Base-by-base conservation (phyloP, 83 land plant genomes). In the Larix sibirica region DNA sequence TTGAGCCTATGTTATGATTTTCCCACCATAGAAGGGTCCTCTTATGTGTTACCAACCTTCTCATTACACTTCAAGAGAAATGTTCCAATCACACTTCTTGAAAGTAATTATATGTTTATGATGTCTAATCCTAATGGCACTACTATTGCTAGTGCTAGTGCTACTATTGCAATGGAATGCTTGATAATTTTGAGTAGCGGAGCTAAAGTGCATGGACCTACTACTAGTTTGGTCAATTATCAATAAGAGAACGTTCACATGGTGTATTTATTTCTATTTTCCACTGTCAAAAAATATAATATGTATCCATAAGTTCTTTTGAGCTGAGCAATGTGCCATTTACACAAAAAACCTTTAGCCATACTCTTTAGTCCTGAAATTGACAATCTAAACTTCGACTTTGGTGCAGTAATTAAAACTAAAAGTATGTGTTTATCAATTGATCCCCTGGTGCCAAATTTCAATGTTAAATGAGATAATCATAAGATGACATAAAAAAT, bases 181-280 rank as follows among this genome's bases (percentile, higher is more conserved):
- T 17, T 54, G 33, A 59, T 77, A 62, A 77, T 77, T 59, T 90
- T 84, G 58, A 79, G 86, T 82, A 90, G 88, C 86, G 88, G 84
- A 4, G 90, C 81, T 70, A 87, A 83, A 6, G 86, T 62, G 3
- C 82, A 76, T 83, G 90, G 92, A 18, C 92, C 92, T 23, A 88
- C 92, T 33, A 90, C 87, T 18, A 80, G 88, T 7, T 81, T 88
- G 28, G 90, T 90, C 36, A 90, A 84, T 86, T 90, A 88, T 79
- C 92, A 90, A 47, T 90, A 90, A 79, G 90, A 90, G 63, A 86
- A 90, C 75, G 40, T 90, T 31, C 80, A 88, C 81, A 90, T 90
- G 33, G 88, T 90, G 4, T 90, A 90, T 83, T 33, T 33, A 33
- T 33, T 33, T 33, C 36, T 33, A 33, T 33, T 33, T 33, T 33